These are phyloP conservation scores for Fusarium scirpi DNA, from an alignment of 2,329 filamentous ascomycete genomes.

Conservation along the genomic window DNA sequence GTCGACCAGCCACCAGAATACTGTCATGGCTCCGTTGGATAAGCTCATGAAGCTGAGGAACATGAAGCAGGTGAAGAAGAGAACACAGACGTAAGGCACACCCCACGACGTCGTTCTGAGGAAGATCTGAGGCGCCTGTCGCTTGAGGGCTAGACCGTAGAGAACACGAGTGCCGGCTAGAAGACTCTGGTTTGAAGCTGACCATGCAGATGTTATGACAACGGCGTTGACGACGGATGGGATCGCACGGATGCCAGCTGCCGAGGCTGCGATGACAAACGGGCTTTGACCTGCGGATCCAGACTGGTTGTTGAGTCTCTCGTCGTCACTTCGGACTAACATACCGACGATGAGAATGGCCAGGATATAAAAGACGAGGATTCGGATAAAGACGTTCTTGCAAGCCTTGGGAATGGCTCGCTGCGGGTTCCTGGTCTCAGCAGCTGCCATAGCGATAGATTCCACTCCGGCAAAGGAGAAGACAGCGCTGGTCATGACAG, in stretches of 20 bases:
- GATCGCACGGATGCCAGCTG: slow-evolving; percentile 74
- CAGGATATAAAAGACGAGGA: slow-evolving; percentile 72
- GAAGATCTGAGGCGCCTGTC: slow-evolving; percentile 69
- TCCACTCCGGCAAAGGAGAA: slow-evolving; percentile 77
- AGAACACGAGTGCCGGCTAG: slow-evolving; percentile 69
- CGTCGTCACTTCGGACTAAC: slow-evolving; percentile 70
- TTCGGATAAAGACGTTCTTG: slow-evolving; percentile 68
- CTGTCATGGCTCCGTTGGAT: slow-evolving; percentile 68
- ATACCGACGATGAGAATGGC: slow-evolving; percentile 78
- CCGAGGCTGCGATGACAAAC: slow-evolving; percentile 78
- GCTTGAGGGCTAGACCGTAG: slow-evolving; percentile 69
- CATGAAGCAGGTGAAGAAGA: slow-evolving; percentile 66
- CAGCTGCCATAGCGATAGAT: slow-evolving; percentile 71
- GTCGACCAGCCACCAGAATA: slow-evolving; percentile 74
- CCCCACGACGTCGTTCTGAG: slow-evolving; percentile 70
- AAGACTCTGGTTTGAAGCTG: slow-evolving; percentile 75
- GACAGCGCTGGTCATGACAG: slow-evolving; percentile 72
- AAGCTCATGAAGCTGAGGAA: slow-evolving; percentile 69
- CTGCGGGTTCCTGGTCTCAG: slow-evolving; percentile 68
- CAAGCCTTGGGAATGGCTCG: slow-evolving; percentile 67
- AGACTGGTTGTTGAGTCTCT: slow-evolving; percentile 62
- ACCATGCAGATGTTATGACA: slow-evolving; percentile 78
- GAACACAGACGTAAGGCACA: slow-evolving; percentile 70
- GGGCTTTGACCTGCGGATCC: slow-evolving; percentile 62
- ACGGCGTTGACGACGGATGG: slow-evolving; percentile 82